Percentiles rank a stretch among this genome's conserved stretches.
Conservation (phyloP, 83 land plant species). For the Picea abies region DNA sequence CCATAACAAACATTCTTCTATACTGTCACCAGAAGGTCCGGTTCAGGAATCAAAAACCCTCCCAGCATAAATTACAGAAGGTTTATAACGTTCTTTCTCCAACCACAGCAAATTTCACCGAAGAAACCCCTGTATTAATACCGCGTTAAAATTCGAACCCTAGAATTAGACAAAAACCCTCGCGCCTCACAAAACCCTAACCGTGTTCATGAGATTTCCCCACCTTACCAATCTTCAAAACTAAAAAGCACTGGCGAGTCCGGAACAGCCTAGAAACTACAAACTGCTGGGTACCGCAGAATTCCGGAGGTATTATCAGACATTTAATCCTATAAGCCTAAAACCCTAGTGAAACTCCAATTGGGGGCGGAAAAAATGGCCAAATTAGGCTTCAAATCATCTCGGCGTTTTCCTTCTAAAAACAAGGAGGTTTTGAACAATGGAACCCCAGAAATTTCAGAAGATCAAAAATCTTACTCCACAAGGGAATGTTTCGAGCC, state of each 20-base stretch:
- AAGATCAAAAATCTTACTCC: not conserved
- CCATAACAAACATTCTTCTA: not conserved
- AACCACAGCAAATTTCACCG: not conserved
- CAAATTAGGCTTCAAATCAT: not conserved
- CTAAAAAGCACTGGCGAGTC: not conserved
- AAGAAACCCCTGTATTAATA: not conserved
- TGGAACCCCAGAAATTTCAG: not conserved
- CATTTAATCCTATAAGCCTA: not conserved
- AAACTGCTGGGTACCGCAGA: not conserved
- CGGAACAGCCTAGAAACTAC: not conserved
- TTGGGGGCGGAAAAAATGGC: not conserved
- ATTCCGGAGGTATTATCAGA: not conserved
- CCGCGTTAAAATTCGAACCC: not conserved
- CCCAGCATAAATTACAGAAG: not conserved
- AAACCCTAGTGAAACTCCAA: not conserved
- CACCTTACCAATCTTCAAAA: too few relatives aligned
- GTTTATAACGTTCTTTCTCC: not conserved
- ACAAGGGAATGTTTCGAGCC: too few relatives aligned
- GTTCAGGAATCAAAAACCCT: not conserved
- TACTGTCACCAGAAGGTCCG: too few relatives aligned
- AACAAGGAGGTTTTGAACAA: not conserved
- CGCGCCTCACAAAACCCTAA: conserved; percentile 6
- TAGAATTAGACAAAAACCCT: not conserved
- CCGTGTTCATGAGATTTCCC: too few relatives aligned
- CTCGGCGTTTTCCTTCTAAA: not conserved